phyloP scores from a whole-genome alignment of 306 rosid genomes.

The Acacia crassicarpa region DNA sequence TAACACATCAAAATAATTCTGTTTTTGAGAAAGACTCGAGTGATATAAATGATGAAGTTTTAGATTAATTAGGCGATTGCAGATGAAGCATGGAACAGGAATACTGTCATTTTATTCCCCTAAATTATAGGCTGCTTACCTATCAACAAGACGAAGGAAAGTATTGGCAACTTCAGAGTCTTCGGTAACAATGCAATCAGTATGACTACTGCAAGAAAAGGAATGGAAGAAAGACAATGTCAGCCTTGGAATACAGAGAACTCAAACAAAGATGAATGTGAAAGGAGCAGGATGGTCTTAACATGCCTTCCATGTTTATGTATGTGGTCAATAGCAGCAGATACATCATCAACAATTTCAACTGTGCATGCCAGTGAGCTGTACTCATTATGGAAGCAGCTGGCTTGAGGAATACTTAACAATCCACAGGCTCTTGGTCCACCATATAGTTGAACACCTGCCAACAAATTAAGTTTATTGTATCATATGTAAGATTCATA shows the following conservation, averaged over 20 bases:
- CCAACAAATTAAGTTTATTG: constrained; percentile 22
- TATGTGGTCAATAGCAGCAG: constrained; percentile 78
- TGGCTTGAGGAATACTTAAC: constrained; percentile 51
- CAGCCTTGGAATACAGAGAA: constrained; percentile 1
- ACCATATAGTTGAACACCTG: constrained; percentile 77
- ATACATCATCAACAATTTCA: constrained; percentile 81
- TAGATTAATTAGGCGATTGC: not conserved
- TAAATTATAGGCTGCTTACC: constrained; percentile 38
- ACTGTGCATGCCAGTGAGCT: constrained; percentile 76
- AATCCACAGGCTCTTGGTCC: constrained; percentile 72
- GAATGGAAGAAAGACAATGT: not conserved
- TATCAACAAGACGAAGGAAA: constrained; percentile 71
- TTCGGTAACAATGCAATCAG: constrained; percentile 79
- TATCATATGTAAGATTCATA: not conserved
- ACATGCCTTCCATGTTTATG: constrained; percentile 71
- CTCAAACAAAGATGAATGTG: constrained; percentile 2
- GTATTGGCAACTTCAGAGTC: constrained; percentile 64
- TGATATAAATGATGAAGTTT: not conserved
- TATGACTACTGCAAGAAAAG: constrained; percentile 63
- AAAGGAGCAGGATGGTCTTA: not conserved
- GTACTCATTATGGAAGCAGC: constrained; percentile 69
- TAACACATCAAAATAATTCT: too few relatives aligned
- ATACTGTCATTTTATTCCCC: not conserved
- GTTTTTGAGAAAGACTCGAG: too few relatives aligned
- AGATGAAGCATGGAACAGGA: not conserved